These are phyloP conservation scores for Ploettnerulaceae sp. DNA, from an alignment of 2,329 filamentous ascomycete species.

Conservation along the genomic window DNA sequence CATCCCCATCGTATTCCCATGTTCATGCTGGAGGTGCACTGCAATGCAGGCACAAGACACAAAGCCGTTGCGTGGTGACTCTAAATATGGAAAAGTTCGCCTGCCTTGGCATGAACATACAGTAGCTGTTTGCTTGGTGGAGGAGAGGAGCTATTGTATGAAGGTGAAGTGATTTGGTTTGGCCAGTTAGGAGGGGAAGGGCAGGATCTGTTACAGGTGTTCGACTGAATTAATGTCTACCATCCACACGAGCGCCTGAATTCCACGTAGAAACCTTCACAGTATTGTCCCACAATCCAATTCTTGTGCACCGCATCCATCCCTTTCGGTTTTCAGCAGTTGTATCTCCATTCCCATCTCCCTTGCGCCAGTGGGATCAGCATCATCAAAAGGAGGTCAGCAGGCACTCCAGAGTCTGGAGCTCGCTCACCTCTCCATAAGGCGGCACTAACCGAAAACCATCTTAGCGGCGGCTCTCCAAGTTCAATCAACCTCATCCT, in stretches of 20 bases:
- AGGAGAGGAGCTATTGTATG: too few relatives aligned
- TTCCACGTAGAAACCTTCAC: too few relatives aligned
- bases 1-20: constrained; percentile 1
- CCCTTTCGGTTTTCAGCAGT: too few relatives aligned
- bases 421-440: constrained; percentile 6
- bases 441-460: constrained; percentile 6
- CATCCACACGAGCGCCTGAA: too few relatives aligned
- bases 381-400: constrained; percentile 14
- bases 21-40: not conserved
- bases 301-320: too few relatives aligned
- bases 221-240: too few relatives aligned
- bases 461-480: not conserved
- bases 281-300: too few relatives aligned
- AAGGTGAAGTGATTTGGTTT: too few relatives aligned
- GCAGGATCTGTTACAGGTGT: too few relatives aligned
- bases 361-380: constrained; percentile 4
- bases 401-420: constrained; percentile 14
- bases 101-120: not conserved
- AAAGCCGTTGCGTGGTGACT: constrained; percentile 9
- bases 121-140: too few relatives aligned
- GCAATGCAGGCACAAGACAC: constrained; percentile 10
- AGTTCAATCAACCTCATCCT: constrained; percentile 8
- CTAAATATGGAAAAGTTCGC: constrained; percentile 10
- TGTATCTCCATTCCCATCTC: constrained; percentile 2
- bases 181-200: too few relatives aligned